Evolutionary conservation across 768 basidiomycete species (phyloP).

Genomic region (Ramaria sp.): DNA sequence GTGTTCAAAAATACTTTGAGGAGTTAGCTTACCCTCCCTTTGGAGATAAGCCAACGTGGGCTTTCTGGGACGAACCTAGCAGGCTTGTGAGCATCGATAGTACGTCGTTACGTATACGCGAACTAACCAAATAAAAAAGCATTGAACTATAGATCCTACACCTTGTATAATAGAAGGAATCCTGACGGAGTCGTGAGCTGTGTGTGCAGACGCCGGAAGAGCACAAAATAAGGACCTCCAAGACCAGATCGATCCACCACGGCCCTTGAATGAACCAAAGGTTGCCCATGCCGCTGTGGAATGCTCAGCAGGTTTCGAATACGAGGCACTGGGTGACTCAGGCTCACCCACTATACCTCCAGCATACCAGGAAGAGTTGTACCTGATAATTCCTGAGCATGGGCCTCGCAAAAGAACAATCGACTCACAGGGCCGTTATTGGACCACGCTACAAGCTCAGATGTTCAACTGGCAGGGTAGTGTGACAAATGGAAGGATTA

Average conservation of each 20-base stretch:
- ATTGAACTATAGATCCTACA: conserved; percentile 44
- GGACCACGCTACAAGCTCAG: conserved; percentile 37
- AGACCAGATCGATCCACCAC: conserved; percentile 19
- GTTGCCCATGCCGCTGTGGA: conserved; percentile 35
- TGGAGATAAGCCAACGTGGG: conserved; percentile 54
- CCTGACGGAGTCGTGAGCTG: conserved; percentile 39
- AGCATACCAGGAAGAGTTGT: conserved; percentile 67
- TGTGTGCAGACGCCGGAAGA: conserved; percentile 29
- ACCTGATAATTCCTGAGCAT: conserved; percentile 17
- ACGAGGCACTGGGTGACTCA: conserved; percentile 19
- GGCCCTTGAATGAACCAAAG: conserved; percentile 29
- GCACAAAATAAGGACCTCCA: conserved; percentile 15
- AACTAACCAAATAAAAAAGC: conserved; percentile 40
- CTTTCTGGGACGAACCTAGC: conserved; percentile 57
- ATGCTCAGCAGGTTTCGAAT: not conserved
- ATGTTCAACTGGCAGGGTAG: not conserved
- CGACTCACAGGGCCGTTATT: conserved; percentile 35
- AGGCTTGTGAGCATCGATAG: not conserved
- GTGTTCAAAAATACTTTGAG: not conserved
- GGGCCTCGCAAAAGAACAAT: not conserved
- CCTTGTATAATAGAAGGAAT: conserved; percentile 57
- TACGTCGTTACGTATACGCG: not conserved
- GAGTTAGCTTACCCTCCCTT: conserved; percentile 35
- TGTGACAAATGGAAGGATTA: conserved; percentile 16
- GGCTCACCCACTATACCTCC: conserved; percentile 48